Evolutionary conservation across 495 filamentous ascomycete genomes (phyloP).

Genomic region (Lindgomyces ingoldianus): DNA sequence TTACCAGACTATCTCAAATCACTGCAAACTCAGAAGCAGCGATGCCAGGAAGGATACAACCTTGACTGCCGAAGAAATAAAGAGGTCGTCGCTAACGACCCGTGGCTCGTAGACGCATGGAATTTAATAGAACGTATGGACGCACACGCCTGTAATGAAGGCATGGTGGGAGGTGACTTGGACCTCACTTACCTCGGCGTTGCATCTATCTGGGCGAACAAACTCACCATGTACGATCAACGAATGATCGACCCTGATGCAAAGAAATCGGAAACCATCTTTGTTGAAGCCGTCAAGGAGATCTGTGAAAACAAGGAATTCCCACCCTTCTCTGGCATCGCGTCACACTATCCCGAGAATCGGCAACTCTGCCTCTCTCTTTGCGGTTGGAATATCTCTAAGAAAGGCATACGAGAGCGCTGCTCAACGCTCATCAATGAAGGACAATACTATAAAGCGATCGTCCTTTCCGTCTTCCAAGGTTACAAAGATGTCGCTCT

Average conservation of each 20-base stretch:
- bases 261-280: constrained; percentile 30
- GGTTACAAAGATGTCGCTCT: constrained; percentile 46
- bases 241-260: constrained; percentile 35
- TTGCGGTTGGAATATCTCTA: constrained; percentile 68
- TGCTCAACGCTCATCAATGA: constrained; percentile 57
- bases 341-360: constrained; percentile 70
- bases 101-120: constrained; percentile 77
- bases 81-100: constrained; percentile 67
- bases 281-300: constrained; percentile 54
- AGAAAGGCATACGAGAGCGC: constrained; percentile 61
- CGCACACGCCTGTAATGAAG: constrained; percentile 57
- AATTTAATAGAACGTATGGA: constrained; percentile 43
- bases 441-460: constrained; percentile 74
- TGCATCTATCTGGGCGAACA: constrained; percentile 73
- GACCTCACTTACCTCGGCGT: constrained; percentile 89
- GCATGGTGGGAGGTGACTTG: constrained; percentile 71
- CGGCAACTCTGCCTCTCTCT: constrained; percentile 77
- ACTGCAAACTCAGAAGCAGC: constrained; percentile 49
- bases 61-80: constrained; percentile 72
- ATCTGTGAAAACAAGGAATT: constrained; percentile 53
- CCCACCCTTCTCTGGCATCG: constrained; percentile 52
- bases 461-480: constrained; percentile 47
- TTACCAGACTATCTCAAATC: constrained; percentile 34
- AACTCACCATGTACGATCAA: constrained; percentile 56
- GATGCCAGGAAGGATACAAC: constrained; percentile 72